Evolutionary conservation across 192 early-diverging fungal genomes (phyloP), one percentile per base, ranked within the genome.

Genomic region (Coemansia sp.): DNA sequence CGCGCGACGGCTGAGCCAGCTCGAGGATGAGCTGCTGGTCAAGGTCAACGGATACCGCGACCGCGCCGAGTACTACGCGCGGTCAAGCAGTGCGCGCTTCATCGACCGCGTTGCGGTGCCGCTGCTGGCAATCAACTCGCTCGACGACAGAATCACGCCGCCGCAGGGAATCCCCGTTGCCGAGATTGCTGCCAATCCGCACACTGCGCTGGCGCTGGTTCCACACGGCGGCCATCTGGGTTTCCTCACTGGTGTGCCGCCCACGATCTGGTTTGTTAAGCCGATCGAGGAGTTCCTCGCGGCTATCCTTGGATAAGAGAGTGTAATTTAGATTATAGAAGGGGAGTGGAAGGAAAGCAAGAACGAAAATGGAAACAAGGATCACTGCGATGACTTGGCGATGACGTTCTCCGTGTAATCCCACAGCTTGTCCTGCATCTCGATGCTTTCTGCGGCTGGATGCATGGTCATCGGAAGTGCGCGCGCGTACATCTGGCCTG

Each of bases 151-250:
- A 18, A 90, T 98, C 66, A 86, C 90, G 11, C 77, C 78, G 12
- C 56, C 63, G 1, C 80, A 88, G 57, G 86, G 86, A 5, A 86
- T 95, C 9, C 97, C 97, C 0, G 68, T 72, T 18, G 82, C 87
- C 61, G 92, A 94, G 65, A 85, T 89, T 45, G 69, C 62, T 47
- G 72, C 65, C 10, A 98, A 98, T 71, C 93, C 94, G 13, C 77
- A 88, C 66, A 83, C 90, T 26, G 63, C 95, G 1, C 71, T 97
- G 51, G 94, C 91, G 1, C 86, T 89, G 15, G 96, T 95, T 10
- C 69, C 72, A 0, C 83, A 86, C 47, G 97, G 97, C 51, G 97
- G 97, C 6, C 97, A 98, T 72, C 74, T 98, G 68, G 97, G 93
- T 0, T 98, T 93, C 89, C 72, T 85, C 9, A 71, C 81, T 13